Conservation (phyloP, 148 eudicot genomes). For the Pouteria glomerata region DNA sequence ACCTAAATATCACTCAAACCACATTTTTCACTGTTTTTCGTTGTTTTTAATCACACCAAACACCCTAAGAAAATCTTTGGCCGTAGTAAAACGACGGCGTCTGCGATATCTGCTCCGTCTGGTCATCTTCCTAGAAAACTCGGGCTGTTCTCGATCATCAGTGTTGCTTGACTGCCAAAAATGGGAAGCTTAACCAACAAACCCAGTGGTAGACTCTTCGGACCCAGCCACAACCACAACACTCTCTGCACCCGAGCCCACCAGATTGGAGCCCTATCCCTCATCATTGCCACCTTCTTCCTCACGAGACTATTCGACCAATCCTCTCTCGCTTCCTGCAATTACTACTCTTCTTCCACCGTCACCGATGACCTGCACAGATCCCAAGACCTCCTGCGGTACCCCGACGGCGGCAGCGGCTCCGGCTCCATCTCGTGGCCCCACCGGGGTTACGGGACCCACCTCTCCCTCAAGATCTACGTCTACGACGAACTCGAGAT, state of each 20-base stretch:
- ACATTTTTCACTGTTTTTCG: no score
- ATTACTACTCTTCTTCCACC: background rate
- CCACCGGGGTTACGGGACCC: constrained; percentile 47
- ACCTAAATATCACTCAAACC: no score
- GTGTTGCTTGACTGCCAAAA: background rate
- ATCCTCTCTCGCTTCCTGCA: constrained; percentile 14
- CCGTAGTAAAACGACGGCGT: background rate
- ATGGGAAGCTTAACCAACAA: constrained; percentile 45
- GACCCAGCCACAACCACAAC: constrained; percentile 20
- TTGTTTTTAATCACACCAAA: no score
- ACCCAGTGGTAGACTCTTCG: constrained; percentile 14
- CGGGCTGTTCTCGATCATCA: no score
- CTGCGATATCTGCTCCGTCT: background rate
- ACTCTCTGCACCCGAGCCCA: constrained; percentile 66
- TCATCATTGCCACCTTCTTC: constrained; percentile 69
- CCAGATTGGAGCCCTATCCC: constrained; percentile 72
- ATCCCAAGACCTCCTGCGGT: constrained; percentile 8
- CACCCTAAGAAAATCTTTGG: no score
- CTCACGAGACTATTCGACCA: constrained; percentile 62
- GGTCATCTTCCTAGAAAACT: constrained; percentile 8
- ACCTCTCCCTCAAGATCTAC: constrained; percentile 63
- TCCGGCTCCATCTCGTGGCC: constrained; percentile 44
- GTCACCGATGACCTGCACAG: constrained; percentile 8
- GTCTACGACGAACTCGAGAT: constrained; percentile 77
- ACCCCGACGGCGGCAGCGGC: background rate